phyloP scores from a whole-genome alignment of 345 rosid species.

The Alliaria petiolata region DNA sequence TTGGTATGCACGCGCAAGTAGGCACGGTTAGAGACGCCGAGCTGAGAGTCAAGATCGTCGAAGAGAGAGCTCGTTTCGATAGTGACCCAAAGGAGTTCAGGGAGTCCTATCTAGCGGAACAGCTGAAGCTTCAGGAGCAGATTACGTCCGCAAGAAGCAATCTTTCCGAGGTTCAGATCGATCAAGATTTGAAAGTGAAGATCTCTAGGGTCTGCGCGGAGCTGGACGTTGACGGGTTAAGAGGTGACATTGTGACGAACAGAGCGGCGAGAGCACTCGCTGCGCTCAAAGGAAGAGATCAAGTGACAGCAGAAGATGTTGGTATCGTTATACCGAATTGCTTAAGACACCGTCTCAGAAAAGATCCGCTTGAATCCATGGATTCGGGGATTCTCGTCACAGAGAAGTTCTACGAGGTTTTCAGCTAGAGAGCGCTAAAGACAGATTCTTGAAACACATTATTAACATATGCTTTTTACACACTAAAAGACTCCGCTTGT shows the following conservation, averaged over 20 bases:
- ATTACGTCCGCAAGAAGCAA: constrained; percentile 57
- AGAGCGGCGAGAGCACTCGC: constrained; percentile 95
- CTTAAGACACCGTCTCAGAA: constrained; percentile 86
- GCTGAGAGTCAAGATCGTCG: constrained; percentile 88
- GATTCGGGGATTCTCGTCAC: constrained; percentile 82
- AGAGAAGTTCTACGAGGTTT: constrained; percentile 86
- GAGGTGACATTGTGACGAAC: constrained; percentile 89
- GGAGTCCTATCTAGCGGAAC: constrained; percentile 63
- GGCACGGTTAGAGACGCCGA: constrained; percentile 90
- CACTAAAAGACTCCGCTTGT: not conserved
- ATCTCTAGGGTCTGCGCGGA: constrained; percentile 90
- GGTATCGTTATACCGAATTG: constrained; percentile 92
- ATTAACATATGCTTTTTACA: not conserved
- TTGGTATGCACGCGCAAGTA: constrained; percentile 96
- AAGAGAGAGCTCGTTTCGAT: constrained; percentile 86
- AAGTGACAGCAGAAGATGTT: constrained; percentile 73
- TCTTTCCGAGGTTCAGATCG: constrained; percentile 70
- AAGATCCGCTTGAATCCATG: constrained; percentile 92
- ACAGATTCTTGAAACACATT: constrained; percentile 7
- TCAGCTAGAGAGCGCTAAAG: constrained; percentile 45
- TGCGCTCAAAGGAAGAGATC: constrained; percentile 74
- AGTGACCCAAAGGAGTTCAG: constrained; percentile 83
- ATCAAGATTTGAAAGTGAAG: constrained; percentile 77
- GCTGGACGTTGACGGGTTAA: constrained; percentile 84
- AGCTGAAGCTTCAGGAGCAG: constrained; percentile 74